Evolutionary conservation across 495 filamentous ascomycete species (phyloP).

Genomic region (Aeminium ludgeri): DNA sequence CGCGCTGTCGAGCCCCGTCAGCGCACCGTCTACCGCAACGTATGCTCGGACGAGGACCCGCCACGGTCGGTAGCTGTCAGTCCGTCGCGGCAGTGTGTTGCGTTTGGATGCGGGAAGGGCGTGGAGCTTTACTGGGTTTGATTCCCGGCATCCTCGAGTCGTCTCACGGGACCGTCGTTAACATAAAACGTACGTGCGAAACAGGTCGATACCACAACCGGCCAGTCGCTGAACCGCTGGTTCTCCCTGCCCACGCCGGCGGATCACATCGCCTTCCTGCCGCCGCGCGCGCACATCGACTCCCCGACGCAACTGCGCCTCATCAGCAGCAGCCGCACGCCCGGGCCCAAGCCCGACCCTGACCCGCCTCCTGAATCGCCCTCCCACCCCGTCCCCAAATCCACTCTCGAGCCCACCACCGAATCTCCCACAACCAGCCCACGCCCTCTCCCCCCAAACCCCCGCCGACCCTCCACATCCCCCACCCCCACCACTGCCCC

Average conservation of each 20-base stretch:
- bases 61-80: conserved; percentile 53
- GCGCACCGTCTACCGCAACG: conserved; percentile 31
- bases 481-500: too few relatives aligned
- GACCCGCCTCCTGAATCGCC: conserved; percentile 19
- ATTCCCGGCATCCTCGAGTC: neutral
- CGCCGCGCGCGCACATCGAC: conserved; percentile 37
- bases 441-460: too few relatives aligned
- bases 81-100: conserved; percentile 49
- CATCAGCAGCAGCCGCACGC: conserved; percentile 35
- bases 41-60: conserved; percentile 49
- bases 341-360: conserved; percentile 16
- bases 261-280: conserved; percentile 51
- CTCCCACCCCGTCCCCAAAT: too few relatives aligned
- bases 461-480: too few relatives aligned
- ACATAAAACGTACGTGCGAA: too few relatives aligned
- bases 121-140: conserved; percentile 56
- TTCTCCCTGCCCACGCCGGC: conserved; percentile 51
- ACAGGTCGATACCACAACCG: conserved; percentile 35
- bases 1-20: neutral
- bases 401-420: too few relatives aligned
- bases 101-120: conserved; percentile 50
- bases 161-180: too few relatives aligned
- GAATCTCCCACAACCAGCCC: too few relatives aligned
- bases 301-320: conserved; percentile 42
- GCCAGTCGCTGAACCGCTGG: conserved; percentile 41